Percentiles rank a stretch among this genome's conserved stretches.
phyloP scores from a whole-genome alignment of 495 filamentous ascomycete genomes.

The Daldinia loculata region DNA sequence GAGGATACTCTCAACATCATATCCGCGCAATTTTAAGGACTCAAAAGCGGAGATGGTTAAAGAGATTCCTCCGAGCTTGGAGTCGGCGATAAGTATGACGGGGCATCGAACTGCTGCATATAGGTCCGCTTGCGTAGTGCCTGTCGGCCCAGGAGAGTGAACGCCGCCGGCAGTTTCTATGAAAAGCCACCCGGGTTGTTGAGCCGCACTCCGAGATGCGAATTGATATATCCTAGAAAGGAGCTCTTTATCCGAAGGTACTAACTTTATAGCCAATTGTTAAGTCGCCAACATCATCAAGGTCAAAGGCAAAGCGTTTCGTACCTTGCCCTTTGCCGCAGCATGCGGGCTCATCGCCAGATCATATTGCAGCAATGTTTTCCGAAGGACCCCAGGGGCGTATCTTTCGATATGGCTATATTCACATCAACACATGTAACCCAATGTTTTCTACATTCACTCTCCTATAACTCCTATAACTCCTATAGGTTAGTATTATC shows the following conservation, averaged over 20 bases:
- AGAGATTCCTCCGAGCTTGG: conserved; percentile 76
- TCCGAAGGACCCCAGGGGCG: conserved; percentile 53
- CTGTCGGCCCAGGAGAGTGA: conserved; percentile 75
- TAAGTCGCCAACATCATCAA: conserved; percentile 3
- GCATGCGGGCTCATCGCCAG: conserved; percentile 78
- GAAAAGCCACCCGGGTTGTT: conserved; percentile 56
- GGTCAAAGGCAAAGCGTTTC: neutral
- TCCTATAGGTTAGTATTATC: conserved; percentile 13
- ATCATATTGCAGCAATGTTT: conserved; percentile 73
- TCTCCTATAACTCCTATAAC: conserved; percentile 24
- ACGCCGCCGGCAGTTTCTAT: conserved; percentile 83
- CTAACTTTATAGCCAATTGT: conserved; percentile 31
- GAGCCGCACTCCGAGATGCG: conserved; percentile 56
- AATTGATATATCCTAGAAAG: conserved; percentile 55
- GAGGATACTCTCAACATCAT: conserved; percentile 72
- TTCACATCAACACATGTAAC: conserved; percentile 18
- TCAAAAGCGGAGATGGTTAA: conserved; percentile 79
- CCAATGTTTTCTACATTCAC: neutral
- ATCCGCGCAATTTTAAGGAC: conserved; percentile 74
- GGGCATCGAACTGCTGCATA: conserved; percentile 76
- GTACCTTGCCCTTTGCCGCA: conserved; percentile 60
- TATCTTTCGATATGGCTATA: conserved; percentile 66
- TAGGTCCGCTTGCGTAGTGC: conserved; percentile 77
- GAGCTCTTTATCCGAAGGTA: conserved; percentile 60
- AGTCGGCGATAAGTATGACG: conserved; percentile 75